Percentiles rank a stretch among this genome's conserved stretches.
Conservation (phyloP, 352 stramenopile genomes). For the Blastocystis sp. region DNA sequence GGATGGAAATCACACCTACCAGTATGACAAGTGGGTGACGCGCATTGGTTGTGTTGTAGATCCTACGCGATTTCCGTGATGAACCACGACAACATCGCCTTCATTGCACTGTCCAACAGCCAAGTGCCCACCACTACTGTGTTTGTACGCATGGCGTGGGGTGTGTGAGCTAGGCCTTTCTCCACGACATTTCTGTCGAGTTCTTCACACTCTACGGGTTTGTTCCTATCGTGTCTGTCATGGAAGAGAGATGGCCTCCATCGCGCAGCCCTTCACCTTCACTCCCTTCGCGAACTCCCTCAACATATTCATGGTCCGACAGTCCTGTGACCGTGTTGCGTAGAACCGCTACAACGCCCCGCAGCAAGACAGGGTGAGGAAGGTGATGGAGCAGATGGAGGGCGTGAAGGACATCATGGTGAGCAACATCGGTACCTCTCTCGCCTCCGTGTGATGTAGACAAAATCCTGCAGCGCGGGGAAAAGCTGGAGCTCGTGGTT, state of each 20-base stretch:
- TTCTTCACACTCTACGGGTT: slow-evolving; percentile 50
- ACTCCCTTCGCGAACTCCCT: slow-evolving; percentile 52
- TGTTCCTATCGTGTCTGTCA: not conserved
- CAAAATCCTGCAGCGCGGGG: slow-evolving; percentile 92
- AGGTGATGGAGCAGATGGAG: slow-evolving; percentile 90
- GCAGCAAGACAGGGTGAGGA: slow-evolving; percentile 84
- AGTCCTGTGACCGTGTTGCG: no score
- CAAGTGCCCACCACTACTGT: not conserved
- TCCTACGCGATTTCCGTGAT: slow-evolving; percentile 15
- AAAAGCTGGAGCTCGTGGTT: slow-evolving; percentile 94
- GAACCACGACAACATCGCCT: slow-evolving; percentile 13
- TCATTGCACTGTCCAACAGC: slow-evolving; percentile 24
- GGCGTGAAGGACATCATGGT: slow-evolving; percentile 97
- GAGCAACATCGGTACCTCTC: slow-evolving; percentile 87
- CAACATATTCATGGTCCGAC: slow-evolving; percentile 43
- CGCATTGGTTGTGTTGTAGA: not conserved
- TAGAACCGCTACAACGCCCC: slow-evolving; percentile 79
- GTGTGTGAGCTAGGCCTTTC: not conserved
- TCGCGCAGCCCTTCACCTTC: slow-evolving; percentile 45
- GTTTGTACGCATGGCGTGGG: not conserved
- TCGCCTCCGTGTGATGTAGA: slow-evolving; percentile 74
- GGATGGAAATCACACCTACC: slow-evolving; percentile 37
- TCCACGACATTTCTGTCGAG: slow-evolving; percentile 16
- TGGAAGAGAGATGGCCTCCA: not conserved
- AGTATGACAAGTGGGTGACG: slow-evolving; percentile 44